phyloP scores from a whole-genome alignment of 371 early-diverging fungal species.

The Mucor velutinosus region DNA sequence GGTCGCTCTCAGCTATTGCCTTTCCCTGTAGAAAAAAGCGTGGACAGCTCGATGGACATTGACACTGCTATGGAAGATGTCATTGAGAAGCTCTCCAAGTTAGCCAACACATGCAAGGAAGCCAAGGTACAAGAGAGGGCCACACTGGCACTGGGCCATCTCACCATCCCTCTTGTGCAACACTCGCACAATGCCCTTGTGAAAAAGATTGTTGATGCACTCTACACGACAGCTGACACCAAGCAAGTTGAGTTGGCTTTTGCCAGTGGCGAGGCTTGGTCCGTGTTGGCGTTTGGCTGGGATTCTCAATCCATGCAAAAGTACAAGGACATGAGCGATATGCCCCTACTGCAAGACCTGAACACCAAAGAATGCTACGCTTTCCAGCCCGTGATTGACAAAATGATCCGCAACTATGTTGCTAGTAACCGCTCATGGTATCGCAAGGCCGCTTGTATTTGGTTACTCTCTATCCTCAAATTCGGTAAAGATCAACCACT shows the following conservation, averaged over 20 bases:
- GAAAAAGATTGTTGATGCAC: conserved; percentile 50
- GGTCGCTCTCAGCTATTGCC: conserved; percentile 60
- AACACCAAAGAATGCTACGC: neutral
- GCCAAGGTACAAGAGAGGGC: conserved; percentile 79
- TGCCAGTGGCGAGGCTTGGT: conserved; percentile 81
- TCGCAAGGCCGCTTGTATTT: conserved; percentile 82
- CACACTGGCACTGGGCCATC: conserved; percentile 68
- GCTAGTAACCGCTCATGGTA: conserved; percentile 60
- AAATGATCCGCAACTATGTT: conserved; percentile 55
- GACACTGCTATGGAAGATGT: conserved; percentile 27
- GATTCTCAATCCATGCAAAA: conserved; percentile 67
- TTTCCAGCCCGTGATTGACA: conserved; percentile 49
- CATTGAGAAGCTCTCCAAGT: conserved; percentile 48
- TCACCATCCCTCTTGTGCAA: conserved; percentile 54
- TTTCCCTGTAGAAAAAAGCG: conserved; percentile 11
- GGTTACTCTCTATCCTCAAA: conserved; percentile 84
- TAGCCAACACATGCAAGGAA: conserved; percentile 63
- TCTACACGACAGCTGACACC: conserved; percentile 65
- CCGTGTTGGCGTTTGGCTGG: conserved; percentile 73
- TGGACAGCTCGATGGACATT: conserved; percentile 35
- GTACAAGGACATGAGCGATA: conserved; percentile 64
- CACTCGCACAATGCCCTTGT: conserved; percentile 28
- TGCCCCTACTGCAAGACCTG: conserved; percentile 22
- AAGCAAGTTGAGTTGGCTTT: conserved; percentile 88
- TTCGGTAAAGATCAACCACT: conserved; percentile 61